Evolutionary conservation across 179 eudicot species (phyloP).

Genomic region (Beta lomatogona): DNA sequence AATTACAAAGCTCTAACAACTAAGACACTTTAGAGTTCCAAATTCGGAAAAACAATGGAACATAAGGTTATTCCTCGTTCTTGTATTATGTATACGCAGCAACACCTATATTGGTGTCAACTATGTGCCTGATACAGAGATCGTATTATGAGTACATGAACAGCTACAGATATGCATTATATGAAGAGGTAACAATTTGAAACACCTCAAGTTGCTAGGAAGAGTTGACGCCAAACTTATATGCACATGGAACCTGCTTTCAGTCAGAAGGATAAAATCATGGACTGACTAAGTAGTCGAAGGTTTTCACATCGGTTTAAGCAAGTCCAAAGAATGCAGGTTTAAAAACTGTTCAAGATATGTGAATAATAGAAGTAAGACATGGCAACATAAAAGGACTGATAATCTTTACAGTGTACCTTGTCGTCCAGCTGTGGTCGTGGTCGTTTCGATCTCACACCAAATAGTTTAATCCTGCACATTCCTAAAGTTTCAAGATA

Average conservation of each 20-base stretch:
- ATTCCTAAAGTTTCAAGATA: conserved; percentile 61
- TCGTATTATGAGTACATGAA: not conserved
- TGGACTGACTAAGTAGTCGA: not conserved
- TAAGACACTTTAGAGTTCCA: no score
- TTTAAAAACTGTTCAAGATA: not conserved
- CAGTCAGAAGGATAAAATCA: not conserved
- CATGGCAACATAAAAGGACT: not conserved
- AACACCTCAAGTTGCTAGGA: not conserved
- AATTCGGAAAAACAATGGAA: not conserved
- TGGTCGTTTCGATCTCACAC: conserved; percentile 68
- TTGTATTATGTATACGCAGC: not conserved
- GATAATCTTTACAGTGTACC: conserved; percentile 39
- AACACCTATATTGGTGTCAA: not conserved
- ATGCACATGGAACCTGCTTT: not conserved
- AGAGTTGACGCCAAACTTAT: not conserved
- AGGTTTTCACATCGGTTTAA: not conserved
- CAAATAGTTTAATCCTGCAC: conserved; percentile 66
- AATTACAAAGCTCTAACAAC: not conserved
- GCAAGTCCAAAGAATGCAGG: not conserved
- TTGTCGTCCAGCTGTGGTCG: conserved; percentile 88
- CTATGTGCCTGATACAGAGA: not conserved
- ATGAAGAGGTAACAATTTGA: not conserved
- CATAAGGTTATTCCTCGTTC: not conserved
- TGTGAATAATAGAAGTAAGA: not conserved
- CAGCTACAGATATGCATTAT: not conserved